Conservation (phyloP, 306 rosid genomes). For the Rosa persica region DNA sequence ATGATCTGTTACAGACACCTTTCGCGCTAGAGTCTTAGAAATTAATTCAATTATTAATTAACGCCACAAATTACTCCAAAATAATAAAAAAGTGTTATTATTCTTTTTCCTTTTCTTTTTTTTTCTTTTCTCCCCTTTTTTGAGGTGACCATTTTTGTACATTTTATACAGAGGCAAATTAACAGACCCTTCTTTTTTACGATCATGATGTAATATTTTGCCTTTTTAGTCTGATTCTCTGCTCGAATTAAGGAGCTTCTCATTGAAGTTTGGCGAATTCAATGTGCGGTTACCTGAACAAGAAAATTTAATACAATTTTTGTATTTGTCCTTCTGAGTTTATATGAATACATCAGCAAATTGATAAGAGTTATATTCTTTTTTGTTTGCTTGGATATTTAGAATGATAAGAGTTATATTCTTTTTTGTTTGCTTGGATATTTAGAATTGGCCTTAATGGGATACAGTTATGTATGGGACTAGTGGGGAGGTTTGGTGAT, state of each 20-base stretch:
- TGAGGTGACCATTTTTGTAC: neutral
- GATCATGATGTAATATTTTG: neutral
- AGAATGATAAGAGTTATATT: neutral
- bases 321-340: neutral
- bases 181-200: neutral
- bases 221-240: neutral
- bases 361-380: neutral
- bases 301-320: neutral
- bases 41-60: neutral
- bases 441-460: neutral
- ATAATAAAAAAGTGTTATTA: neutral
- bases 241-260: neutral
- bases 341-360: neutral
- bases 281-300: neutral
- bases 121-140: neutral
- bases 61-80: neutral
- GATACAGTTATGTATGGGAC: neutral
- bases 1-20: constrained; percentile 67
- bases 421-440: neutral
- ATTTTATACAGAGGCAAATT: constrained; percentile 5
- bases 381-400: neutral
- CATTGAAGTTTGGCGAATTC: neutral
- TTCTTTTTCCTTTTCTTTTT: neutral
- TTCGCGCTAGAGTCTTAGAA: constrained; percentile 58
- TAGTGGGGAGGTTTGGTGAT: neutral